Evolutionary conservation across 345 rosid genomes (phyloP), one percentile per base, ranked within the genome.

Genomic region (Sapria himalayana): DNA sequence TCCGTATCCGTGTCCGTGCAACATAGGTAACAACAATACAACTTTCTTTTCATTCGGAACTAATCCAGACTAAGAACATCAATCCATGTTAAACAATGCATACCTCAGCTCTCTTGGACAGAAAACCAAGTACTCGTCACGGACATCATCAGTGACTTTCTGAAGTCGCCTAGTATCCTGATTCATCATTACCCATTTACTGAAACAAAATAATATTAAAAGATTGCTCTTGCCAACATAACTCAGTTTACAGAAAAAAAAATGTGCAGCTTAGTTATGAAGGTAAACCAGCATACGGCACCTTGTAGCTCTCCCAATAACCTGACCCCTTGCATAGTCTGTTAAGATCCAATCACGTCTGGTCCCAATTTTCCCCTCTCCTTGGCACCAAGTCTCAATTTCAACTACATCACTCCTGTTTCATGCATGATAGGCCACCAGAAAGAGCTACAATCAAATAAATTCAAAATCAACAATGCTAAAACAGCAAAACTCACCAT

Each of bases 131-230:
- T 65, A 67, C 67, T 89, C 94, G 19, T 74, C 85, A 17, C 82
- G 71, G 54, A 89, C 85, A 12, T 82, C 93, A 58, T 89, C 94
- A 3, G 51, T 62, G 37, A 82, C 82, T 69, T 81, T 76, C 51
- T 82, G 91, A 33, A 89, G 91, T 45, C 85, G 78, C 45, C 98
- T 74, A 14, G 91, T 89, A 49, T 82, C 81, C 54, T 76, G 73
- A 51, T 82, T 89, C 94, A 89, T 89, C 98, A 89, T 89, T 55
- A 89, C 91, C 94, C 98, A 89, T 64, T 89, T 82, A 52, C 93
- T 89, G 77, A 51, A 48, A 76, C 40, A 43, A 47, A 45, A 25
- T 4, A 46, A 31, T 16, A 33, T 18, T 21, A 22, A 33, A 21
- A 19, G 21, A 25, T 36, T 49, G 46, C 37, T 48, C n/a, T 33